Evolutionary conservation across 176 grass and related monocot species (phyloP).

Genomic region (Ananas comosus): DNA sequence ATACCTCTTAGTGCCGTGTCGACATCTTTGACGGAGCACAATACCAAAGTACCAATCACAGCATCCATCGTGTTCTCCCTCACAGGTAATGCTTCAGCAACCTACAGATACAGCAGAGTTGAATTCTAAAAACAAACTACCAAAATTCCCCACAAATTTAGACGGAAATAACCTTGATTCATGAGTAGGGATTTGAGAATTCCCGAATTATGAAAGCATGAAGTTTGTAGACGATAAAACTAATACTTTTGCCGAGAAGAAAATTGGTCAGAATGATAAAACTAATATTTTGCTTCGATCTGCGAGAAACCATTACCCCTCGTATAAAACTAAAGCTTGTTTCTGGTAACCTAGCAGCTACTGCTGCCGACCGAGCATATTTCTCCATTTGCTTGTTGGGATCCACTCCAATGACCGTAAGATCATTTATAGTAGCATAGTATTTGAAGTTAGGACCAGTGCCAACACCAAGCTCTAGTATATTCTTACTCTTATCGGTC

Average conservation of each 20-base stretch:
- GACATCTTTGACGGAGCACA: slow-evolving; percentile 65
- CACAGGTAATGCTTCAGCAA: slow-evolving; percentile 60
- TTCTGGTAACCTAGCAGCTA: slow-evolving; percentile 39
- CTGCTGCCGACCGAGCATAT: slow-evolving; percentile 54
- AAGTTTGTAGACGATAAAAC: too few relatives aligned
- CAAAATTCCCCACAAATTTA: neutral
- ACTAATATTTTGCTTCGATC: neutral
- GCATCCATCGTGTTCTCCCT: slow-evolving; percentile 70
- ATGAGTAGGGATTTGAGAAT: neutral
- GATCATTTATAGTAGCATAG: slow-evolving; percentile 30
- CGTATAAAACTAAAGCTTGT: slow-evolving; percentile 54
- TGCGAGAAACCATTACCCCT: slow-evolving; percentile 44
- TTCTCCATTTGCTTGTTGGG: slow-evolving; percentile 83
- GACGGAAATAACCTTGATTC: neutral
- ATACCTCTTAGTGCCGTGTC: slow-evolving; percentile 52
- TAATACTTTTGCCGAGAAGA: too few relatives aligned
- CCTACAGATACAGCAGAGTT: slow-evolving; percentile 32
- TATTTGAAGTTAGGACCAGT: slow-evolving; percentile 84
- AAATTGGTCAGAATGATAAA: too few relatives aligned
- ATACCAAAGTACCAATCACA: slow-evolving; percentile 66
- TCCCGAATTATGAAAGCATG: neutral
- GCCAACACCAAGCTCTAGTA: slow-evolving; percentile 75
- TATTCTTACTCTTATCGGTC: slow-evolving; percentile 20
- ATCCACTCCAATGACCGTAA: slow-evolving; percentile 58
- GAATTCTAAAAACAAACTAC: slow-evolving; percentile 1